Evolutionary conservation across 805 yeast species (phyloP).

Genomic region (Candida saitoana): DNA sequence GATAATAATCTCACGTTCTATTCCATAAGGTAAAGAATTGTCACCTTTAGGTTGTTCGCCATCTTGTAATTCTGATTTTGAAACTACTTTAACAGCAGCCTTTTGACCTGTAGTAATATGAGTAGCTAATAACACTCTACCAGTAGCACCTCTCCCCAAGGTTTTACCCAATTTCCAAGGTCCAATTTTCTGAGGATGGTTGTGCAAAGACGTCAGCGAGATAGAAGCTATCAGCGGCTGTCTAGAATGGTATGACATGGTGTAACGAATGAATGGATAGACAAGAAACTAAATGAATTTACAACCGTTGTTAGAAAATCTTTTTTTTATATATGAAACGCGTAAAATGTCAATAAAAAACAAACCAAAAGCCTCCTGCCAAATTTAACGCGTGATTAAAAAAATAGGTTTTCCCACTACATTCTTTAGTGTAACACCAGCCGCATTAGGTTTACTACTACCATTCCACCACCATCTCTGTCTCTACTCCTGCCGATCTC

Average conservation of each 20-base stretch:
- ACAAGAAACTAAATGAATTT: not conserved
- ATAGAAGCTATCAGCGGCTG: slow-evolving; percentile 60
- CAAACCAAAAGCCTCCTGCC: not conserved
- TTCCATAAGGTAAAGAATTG: slow-evolving; percentile 80
- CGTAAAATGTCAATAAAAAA: not conserved
- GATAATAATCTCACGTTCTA: slow-evolving; percentile 94
- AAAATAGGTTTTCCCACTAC: not conserved
- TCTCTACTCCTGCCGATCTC: not conserved
- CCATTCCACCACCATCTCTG: not conserved
- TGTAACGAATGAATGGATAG: slow-evolving; percentile 1
- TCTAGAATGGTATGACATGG: slow-evolving; percentile 46
- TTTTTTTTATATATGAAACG: not conserved
- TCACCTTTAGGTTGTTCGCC: slow-evolving; percentile 19
- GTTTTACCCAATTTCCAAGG: slow-evolving; percentile 83
- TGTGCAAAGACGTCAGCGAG: slow-evolving; percentile 34
- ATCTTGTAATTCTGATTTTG: slow-evolving; percentile 52
- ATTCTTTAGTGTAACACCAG: not conserved
- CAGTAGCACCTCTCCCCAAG: slow-evolving; percentile 79
- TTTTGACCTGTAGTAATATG: slow-evolving; percentile 65
- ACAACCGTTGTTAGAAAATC: not conserved
- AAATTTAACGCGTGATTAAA: not conserved
- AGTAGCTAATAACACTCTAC: slow-evolving; percentile 72
- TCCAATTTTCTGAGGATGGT: slow-evolving; percentile 57
- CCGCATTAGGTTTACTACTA: not conserved
- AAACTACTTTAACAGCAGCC: slow-evolving; percentile 81